Base-by-base conservation (phyloP, 805 yeast genomes). In the Suhomyces faveliae region DNA sequence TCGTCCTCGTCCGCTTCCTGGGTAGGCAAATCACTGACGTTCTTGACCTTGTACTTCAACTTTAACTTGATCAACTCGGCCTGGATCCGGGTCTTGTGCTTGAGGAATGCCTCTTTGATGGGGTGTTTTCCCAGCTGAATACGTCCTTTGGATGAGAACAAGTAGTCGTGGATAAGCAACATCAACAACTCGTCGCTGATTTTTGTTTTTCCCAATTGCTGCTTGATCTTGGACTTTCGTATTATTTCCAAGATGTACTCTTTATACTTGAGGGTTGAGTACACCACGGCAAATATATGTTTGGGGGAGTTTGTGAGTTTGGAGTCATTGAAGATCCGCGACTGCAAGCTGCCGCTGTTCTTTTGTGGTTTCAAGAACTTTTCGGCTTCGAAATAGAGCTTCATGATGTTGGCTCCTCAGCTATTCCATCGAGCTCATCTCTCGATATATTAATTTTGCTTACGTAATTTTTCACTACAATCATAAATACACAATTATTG, bases 61-160 rank as follows among this genome's bases (percentile, higher is more conserved):
- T 89, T 88, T 59, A 89, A 70, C 59, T 87, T 88, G 19, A 81
- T 86, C 49, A 87, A 72, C 62, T 94, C 98, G 1, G 95, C 91
- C 48, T 81, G 83, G 43, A 92, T 70, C 55, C 98, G 73, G 0
- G 96, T 84, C 64, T 87, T 88, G 63, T 90, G 85, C 50, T 81
- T 77, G 47, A 94, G 68, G 4, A 94, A 74, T 10, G 87, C 85
- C 42, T 87, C 94, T 61, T 94, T 94, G 49, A 89, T 76, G 0
- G 92, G 87, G 51, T 85, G 89, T 58, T 90, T 91, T 5, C 95
- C 95, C 75, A 89, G 85, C 62, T 89, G 95, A 50, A 92, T 85
- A 51, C 97, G 71, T 9, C 95, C 94, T 22, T 81, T 76, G 53
- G 82, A 79, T 5, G 92, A 78, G 48, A 94, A 76, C 5, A 91